Conservation (phyloP, 1,284 basidiomycete species). For the Heterobasidion irregulare region DNA sequence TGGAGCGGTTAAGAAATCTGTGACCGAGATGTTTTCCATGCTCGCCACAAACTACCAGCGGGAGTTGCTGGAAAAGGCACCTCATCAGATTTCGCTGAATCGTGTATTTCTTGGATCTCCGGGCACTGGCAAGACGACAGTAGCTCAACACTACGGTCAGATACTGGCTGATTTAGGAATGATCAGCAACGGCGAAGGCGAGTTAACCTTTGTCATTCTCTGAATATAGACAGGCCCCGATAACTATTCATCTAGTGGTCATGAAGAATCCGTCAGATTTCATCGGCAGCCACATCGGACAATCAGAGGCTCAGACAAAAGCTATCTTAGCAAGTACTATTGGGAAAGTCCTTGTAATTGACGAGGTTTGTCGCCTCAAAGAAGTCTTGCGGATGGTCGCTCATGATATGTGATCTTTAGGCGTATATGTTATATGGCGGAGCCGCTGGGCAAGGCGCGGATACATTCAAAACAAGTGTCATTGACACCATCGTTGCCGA, state of each 20-base stretch:
- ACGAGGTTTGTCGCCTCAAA: constrained; percentile 36
- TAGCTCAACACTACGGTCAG: constrained; percentile 54
- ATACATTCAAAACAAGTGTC: constrained; percentile 50
- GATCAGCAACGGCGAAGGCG: constrained; percentile 61
- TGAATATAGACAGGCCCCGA: not conserved
- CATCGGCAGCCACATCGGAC: constrained; percentile 42
- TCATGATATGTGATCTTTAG: constrained; percentile 20
- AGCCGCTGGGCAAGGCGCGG: constrained; percentile 21
- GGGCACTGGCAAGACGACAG: constrained; percentile 63
- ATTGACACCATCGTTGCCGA: constrained; percentile 69
- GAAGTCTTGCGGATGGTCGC: not conserved
- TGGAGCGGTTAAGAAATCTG: constrained; percentile 43
- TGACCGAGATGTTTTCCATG: constrained; percentile 37
- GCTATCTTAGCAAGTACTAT: constrained; percentile 44
- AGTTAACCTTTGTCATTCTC: constrained; percentile 5
- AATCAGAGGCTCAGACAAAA: constrained; percentile 57
- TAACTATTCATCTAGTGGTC: constrained; percentile 35
- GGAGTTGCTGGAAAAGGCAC: constrained; percentile 46
- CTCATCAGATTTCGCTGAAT: constrained; percentile 47
- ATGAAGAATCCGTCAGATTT: constrained; percentile 62
- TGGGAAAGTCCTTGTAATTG: constrained; percentile 61
- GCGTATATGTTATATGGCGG: constrained; percentile 57
- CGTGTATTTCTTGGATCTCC: constrained; percentile 56
- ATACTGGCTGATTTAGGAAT: constrained; percentile 51
- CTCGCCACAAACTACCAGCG: constrained; percentile 48